A percentile compares a stretch with the other conserved stretches of the same genome.
Conservation (phyloP, 2,329 filamentous ascomycete genomes). For the Penicillium sp. region DNA sequence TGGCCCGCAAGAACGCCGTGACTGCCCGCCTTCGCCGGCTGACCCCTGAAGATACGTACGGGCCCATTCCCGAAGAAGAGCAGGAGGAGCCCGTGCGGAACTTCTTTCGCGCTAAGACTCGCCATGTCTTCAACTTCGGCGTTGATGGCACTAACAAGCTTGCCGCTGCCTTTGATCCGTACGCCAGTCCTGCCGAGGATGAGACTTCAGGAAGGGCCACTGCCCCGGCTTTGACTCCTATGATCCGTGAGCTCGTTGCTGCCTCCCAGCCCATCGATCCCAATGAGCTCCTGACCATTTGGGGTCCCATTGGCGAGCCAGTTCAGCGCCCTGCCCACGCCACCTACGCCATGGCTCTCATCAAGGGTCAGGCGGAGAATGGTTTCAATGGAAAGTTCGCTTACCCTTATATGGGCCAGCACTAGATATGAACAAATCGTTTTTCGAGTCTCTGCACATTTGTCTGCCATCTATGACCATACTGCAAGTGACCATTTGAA, state of each 20-base stretch:
- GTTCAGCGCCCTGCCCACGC: not conserved
- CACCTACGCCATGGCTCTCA: not conserved
- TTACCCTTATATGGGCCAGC: not conserved
- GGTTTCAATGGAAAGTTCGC: too few relatives aligned
- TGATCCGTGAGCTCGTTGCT: not conserved
- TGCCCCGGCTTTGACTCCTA: not conserved
- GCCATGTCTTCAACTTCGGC: conserved; percentile 4
- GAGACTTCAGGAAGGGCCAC: not conserved
- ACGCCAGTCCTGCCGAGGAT: not conserved
- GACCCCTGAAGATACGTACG: not conserved
- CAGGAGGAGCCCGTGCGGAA: not conserved
- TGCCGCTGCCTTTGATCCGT: not conserved
- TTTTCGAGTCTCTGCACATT: not conserved
- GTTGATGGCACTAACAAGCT: not conserved
- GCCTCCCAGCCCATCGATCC: conserved; percentile 6
- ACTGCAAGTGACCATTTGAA: conserved; percentile 3
- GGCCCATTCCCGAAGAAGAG: too few relatives aligned
- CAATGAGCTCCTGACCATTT: not conserved
- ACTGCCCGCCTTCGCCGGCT: not conserved
- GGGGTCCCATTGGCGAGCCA: conserved; percentile 11
- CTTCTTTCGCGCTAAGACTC: conserved; percentile 7
- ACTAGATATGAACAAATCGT: conserved; percentile 1
- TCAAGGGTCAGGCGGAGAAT: not conserved
- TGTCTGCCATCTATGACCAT: conserved; percentile 1
- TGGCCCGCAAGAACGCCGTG: not conserved